Evolutionary conservation across 163 green algal genomes (phyloP).

Genomic region (Scenedesmus sp.): DNA sequence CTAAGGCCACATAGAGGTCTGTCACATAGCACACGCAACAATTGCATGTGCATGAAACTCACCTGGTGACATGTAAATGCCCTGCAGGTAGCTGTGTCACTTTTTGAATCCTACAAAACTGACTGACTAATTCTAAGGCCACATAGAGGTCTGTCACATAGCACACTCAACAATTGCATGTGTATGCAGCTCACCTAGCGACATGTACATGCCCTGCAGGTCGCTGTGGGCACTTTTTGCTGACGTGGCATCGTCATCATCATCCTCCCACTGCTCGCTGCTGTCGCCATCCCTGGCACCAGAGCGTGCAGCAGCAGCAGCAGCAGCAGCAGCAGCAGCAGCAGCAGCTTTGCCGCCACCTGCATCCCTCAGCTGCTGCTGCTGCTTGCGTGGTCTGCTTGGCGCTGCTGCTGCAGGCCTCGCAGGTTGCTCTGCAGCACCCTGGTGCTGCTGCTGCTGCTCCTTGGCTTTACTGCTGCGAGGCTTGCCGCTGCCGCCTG

Average conservation of each 20-base stretch:
- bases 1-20: neutral
- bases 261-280: neutral
- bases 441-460: neutral
- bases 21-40: neutral
- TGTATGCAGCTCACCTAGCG: neutral
- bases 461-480: neutral
- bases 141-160: neutral
- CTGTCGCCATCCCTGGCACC: neutral
- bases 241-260: slow-evolving; percentile 14
- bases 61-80: neutral
- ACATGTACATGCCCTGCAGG: slow-evolving; percentile 8
- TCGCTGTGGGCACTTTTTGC: slow-evolving; percentile 36
- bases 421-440: neutral
- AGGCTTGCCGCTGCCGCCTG: neutral
- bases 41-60: neutral
- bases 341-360: neutral
- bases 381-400: slow-evolving; percentile 7
- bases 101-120: neutral
- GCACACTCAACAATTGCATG: neutral
- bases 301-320: slow-evolving; percentile 22
- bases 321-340: slow-evolving; percentile 4
- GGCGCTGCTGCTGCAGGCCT: neutral
- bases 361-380: slow-evolving; percentile 5
- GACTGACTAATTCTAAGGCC: neutral
- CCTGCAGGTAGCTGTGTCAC: slow-evolving; percentile 20